phyloP scores from a whole-genome alignment of 306 rosid genomes.

The Pterocarpus macrocarpus region DNA sequence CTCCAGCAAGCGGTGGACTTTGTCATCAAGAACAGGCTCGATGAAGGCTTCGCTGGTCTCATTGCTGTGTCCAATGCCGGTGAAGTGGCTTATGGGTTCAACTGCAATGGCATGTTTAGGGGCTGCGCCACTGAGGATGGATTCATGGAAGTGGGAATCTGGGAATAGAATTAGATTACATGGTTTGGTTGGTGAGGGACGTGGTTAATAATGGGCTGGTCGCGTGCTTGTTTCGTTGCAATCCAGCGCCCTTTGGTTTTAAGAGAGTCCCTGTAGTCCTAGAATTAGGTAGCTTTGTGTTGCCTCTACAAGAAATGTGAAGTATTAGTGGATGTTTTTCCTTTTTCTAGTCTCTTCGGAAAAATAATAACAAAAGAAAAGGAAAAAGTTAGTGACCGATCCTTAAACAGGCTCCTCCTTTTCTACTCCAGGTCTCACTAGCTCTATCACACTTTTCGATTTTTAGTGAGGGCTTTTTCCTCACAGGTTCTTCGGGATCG shows the following conservation, averaged over 20 bases:
- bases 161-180: slow-evolving; percentile 54
- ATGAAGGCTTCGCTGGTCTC: slow-evolving; percentile 86
- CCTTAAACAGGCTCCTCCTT: not conserved
- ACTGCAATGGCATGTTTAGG: slow-evolving; percentile 89
- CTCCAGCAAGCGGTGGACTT: slow-evolving; percentile 84
- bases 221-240: not conserved
- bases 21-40: slow-evolving; percentile 79
- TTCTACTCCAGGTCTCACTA: not conserved
- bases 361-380: not conserved
- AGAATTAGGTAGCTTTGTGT: not conserved
- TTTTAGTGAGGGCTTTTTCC: no score
- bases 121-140: slow-evolving; percentile 85
- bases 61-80: slow-evolving; percentile 83
- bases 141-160: slow-evolving; percentile 89
- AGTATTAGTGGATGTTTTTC: not conserved
- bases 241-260: not conserved
- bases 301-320: not conserved
- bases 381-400: not conserved
- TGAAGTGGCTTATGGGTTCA: slow-evolving; percentile 88
- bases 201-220: not conserved
- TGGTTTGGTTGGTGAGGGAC: not conserved
- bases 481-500: no score
- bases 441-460: no score
- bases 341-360: not conserved
- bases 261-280: not conserved